Base-by-base conservation (phyloP, 352 stramenopile genomes). In the Thalassiosira sp. region DNA sequence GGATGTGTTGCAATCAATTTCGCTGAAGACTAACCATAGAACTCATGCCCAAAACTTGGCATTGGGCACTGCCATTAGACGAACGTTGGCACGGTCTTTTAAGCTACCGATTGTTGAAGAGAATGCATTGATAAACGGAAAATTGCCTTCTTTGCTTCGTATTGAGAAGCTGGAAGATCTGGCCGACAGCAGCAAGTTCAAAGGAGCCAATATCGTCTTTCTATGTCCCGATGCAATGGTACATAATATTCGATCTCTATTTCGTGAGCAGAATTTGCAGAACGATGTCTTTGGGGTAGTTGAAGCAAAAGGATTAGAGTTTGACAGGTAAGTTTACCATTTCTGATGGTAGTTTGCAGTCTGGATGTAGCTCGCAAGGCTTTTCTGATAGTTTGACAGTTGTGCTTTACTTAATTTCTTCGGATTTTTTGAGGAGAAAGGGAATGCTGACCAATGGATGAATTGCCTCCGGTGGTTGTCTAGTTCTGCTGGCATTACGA, bases 301-400 rank as follows among this genome's bases (percentile, higher is more conserved):
- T 25, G 68, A 77, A 37, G 68, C 68, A 7, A 77, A 77, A 48
- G 68, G 68, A 11, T 45, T 77, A 25, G 68, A 73, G 28, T 74
- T 74, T 37, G 65, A 74, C n/a, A n/a, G n/a, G n/a, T n/a, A n/a
- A n/a, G n/a, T n/a, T n/a, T n/a, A n/a, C n/a, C n/a, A n/a, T n/a
- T n/a, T n/a, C n/a, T n/a, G n/a, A n/a, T n/a, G n/a, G n/a, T n/a
- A n/a, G n/a, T n/a, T n/a, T 59, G 22, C 52, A 25, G 56, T 67
- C n/a, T n/a, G n/a, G n/a, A n/a, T n/a, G n/a, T n/a, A n/a, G n/a
- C n/a, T n/a, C n/a, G n/a, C n/a, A n/a, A n/a, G n/a, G n/a, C n/a
- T n/a, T n/a, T n/a, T n/a, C n/a, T n/a, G n/a, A n/a, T n/a, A n/a
- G n/a, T n/a, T n/a, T n/a, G n/a, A n/a, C n/a, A n/a, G n/a, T n/a